Percentiles rank a stretch among this genome's conserved stretches.
Evolutionary conservation across 768 basidiomycete genomes (phyloP).

Genomic region (Boletus edulis): DNA sequence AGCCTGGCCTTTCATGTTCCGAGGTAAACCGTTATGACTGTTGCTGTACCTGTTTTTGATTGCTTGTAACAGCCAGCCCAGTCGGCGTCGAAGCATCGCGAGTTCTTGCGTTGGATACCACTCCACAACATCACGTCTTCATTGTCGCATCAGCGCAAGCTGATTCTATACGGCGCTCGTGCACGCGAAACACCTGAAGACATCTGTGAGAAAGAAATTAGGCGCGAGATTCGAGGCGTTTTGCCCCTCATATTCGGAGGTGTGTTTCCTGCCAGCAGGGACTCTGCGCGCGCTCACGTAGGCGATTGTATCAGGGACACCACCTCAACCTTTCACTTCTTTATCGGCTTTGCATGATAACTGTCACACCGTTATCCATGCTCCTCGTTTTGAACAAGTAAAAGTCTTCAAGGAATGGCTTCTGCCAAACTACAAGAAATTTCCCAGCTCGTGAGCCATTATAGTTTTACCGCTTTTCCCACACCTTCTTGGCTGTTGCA

Average conservation of each 20-base stretch:
- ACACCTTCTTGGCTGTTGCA: conserved; percentile 1
- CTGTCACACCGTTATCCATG: conserved; percentile 48
- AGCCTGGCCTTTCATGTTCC: conserved; percentile 51
- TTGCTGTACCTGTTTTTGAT: background rate
- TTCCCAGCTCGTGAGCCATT: conserved; percentile 45
- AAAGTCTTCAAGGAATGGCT: conserved; percentile 71
- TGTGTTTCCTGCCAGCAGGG: conserved; percentile 17
- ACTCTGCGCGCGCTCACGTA: conserved; percentile 3
- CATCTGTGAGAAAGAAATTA: conserved; percentile 63
- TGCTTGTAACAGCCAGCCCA: conserved; percentile 1
- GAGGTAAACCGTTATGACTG: conserved; percentile 40
- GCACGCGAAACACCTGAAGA: conserved; percentile 73
- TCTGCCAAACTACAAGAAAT: conserved; percentile 61
- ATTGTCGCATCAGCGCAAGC: conserved; percentile 64
- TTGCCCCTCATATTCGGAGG: conserved; percentile 72
- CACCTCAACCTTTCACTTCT: conserved; percentile 30
- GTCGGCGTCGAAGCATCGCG: conserved; percentile 58
- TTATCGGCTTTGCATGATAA: conserved; percentile 37
- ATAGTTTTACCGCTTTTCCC: background rate
- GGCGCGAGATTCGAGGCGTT: conserved; percentile 61
- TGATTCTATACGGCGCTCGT: conserved; percentile 66
- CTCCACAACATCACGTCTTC: conserved; percentile 58
- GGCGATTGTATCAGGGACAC: conserved; percentile 31
- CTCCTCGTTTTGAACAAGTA: conserved; percentile 74
- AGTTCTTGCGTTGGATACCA: conserved; percentile 71